phyloP scores from a whole-genome alignment of 495 filamentous ascomycete genomes.

The Penicillium parvum region DNA sequence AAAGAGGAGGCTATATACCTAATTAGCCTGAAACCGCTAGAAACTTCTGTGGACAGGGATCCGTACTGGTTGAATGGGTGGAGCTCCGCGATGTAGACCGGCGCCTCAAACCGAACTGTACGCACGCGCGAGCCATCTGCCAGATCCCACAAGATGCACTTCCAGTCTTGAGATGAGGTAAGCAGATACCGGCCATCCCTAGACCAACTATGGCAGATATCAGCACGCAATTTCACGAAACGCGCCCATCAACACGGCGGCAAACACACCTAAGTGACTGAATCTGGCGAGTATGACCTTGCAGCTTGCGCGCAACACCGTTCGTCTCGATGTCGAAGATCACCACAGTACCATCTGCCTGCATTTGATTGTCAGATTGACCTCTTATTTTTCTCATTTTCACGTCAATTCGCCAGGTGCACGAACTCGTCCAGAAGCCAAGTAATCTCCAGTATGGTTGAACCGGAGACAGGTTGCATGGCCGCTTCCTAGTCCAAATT shows the following conservation, averaged over 20 bases:
- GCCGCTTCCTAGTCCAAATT: constrained; percentile 46
- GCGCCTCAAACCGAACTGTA: constrained; percentile 79
- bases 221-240: constrained; percentile 5
- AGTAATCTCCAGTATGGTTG: constrained; percentile 87
- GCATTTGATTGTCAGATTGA: constrained; percentile 9
- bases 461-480: constrained; percentile 75
- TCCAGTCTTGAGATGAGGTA: constrained; percentile 92
- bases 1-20: constrained; percentile 64
- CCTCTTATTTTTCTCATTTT: not conserved
- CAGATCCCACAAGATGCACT: constrained; percentile 91
- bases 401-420: not conserved
- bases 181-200: constrained; percentile 88
- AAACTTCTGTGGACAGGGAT: not conserved
- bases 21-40: constrained; percentile 8
- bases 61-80: constrained; percentile 87
- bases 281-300: constrained; percentile 86
- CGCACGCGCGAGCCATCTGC: constrained; percentile 64
- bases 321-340: constrained; percentile 97
- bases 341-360: constrained; percentile 86
- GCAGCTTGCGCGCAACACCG: constrained; percentile 86
- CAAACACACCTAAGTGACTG: constrained; percentile 66
- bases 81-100: constrained; percentile 91
- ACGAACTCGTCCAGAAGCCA: constrained; percentile 81
- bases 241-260: too few species aligned
- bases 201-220: constrained; percentile 68